These are phyloP conservation scores for Rhizopus delemar DNA, from an alignment of 371 early-diverging fungal species.

Conservation along the genomic window DNA sequence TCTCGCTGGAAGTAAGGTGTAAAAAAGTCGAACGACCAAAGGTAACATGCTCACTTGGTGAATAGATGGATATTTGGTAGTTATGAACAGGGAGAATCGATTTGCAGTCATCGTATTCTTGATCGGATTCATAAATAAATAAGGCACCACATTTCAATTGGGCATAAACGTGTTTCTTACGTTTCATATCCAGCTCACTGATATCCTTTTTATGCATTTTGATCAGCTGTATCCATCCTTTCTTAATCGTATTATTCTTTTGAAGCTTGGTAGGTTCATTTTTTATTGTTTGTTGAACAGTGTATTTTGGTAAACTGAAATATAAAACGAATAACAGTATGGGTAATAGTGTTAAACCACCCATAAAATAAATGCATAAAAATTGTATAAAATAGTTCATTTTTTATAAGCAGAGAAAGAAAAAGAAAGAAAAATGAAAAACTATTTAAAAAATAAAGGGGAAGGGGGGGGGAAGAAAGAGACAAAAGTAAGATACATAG, in stretches of 20 bases:
- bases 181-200: constrained; percentile 16
- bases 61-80: constrained; percentile 68
- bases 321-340: constrained; percentile 19
- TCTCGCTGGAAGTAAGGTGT: constrained; percentile 37
- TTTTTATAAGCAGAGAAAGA: neutral
- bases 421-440: neutral
- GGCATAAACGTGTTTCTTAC: constrained; percentile 59
- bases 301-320: neutral
- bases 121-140: constrained; percentile 77
- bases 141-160: constrained; percentile 79
- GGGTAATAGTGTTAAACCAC: constrained; percentile 41
- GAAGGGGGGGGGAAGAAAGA: constrained; percentile 7
- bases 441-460: neutral
- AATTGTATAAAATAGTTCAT: constrained; percentile 23
- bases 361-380: constrained; percentile 30
- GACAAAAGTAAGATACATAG: neutral
- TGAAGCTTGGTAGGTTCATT: constrained; percentile 6
- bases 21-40: constrained; percentile 58
- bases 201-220: constrained; percentile 21
- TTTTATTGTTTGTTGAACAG: neutral
- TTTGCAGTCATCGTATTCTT: constrained; percentile 61
- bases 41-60: constrained; percentile 58
- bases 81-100: constrained; percentile 72
- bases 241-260: constrained; percentile 22
- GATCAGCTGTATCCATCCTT: constrained; percentile 42